Conservation (phyloP, 768 basidiomycete species). For the Trametes sanguinea region DNA sequence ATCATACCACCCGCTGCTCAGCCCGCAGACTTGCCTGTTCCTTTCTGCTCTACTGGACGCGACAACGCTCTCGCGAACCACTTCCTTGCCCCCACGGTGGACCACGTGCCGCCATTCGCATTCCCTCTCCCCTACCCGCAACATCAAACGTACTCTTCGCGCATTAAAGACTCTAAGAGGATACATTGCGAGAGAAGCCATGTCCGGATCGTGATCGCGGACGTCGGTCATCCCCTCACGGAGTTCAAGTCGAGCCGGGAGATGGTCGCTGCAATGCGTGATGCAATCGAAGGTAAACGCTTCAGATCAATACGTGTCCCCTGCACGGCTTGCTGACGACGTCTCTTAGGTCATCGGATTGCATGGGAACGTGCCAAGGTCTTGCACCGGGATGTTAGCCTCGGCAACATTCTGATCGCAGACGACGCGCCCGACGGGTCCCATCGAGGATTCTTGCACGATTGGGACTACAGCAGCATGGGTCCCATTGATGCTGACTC, state of each 20-base stretch:
- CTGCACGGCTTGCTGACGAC: neutral
- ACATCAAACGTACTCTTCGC: slow-evolving; percentile 11
- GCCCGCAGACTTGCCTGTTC: neutral
- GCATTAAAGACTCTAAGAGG: neutral
- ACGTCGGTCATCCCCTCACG: neutral
- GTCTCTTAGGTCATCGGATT: slow-evolving; percentile 2
- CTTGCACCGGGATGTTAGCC: slow-evolving; percentile 22
- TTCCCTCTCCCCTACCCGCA: slow-evolving; percentile 1
- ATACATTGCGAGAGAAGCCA: slow-evolving; percentile 12
- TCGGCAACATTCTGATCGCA: slow-evolving; percentile 18
- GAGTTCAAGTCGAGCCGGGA: slow-evolving; percentile 1
- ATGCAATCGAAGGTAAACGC: slow-evolving; percentile 6
- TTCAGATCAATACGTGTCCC: neutral
- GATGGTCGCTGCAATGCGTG: neutral
- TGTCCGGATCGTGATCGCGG: slow-evolving; percentile 10
- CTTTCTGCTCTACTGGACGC: neutral
- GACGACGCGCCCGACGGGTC: neutral
- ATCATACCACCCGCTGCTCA: neutral
- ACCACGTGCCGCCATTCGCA: neutral
- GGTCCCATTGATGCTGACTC: neutral
- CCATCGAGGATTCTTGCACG: slow-evolving; percentile 14
- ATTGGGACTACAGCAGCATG: slow-evolving; percentile 19
- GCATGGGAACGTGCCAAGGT: slow-evolving; percentile 5
- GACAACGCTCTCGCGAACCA: neutral
- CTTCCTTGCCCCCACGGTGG: neutral